phyloP scores from a whole-genome alignment of 257 asterid species.

The Nicotiana tabacum region DNA sequence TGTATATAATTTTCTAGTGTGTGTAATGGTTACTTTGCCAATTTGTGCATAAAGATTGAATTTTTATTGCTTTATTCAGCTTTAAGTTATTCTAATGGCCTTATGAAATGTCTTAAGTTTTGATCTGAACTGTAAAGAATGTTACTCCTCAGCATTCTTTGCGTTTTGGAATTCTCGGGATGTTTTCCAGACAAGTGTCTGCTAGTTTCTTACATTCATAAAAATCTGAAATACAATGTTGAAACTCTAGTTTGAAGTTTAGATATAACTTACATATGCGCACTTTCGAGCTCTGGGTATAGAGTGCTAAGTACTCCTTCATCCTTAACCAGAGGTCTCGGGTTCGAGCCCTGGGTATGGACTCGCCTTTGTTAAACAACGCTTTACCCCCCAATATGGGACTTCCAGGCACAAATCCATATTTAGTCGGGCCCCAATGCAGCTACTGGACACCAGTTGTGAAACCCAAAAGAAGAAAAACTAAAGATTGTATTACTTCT shows the following conservation, averaged over 20 bases:
- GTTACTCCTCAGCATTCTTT: neutral
- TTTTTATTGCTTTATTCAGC: neutral
- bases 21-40: neutral
- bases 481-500: too few species aligned
- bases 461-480: too few species aligned
- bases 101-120: neutral
- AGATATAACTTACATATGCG: neutral
- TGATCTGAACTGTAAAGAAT: neutral
- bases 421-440: too few species aligned
- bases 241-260: neutral
- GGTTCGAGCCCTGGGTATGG: too few species aligned
- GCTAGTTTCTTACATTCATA: neutral
- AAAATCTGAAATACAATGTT: neutral
- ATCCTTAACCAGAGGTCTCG: too few species aligned
- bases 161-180: neutral
- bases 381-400: too few species aligned
- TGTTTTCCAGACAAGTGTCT: neutral
- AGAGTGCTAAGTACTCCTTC: too few species aligned
- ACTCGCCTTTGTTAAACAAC: too few species aligned
- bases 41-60: neutral
- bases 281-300: neutral
- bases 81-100: neutral
- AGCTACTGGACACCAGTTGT: too few species aligned
- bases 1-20: neutral
- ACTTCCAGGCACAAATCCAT: too few species aligned